Conservation (phyloP, 768 basidiomycete genomes). For the Termitomyces sp. region DNA sequence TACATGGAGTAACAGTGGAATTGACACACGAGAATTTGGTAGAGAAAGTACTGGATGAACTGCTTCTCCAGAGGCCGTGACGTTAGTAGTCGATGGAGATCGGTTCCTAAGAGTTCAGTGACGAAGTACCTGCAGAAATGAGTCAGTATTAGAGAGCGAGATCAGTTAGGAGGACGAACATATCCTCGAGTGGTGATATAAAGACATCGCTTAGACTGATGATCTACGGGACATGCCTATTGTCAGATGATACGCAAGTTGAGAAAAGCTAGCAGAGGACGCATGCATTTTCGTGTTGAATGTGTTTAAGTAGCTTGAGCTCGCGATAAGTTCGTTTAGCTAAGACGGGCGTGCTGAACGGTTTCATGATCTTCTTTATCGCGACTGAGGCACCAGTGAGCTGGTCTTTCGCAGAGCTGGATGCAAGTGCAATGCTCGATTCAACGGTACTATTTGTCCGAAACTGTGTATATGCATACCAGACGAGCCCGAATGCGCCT, state of each 20-base stretch:
- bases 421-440: not conserved
- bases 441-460: not conserved
- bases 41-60: slow-evolving; percentile 99
- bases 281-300: slow-evolving; percentile 95
- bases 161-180: slow-evolving; percentile 45
- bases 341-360: slow-evolving; percentile 97
- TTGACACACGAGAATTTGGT: slow-evolving; percentile 85
- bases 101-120: slow-evolving; percentile 96
- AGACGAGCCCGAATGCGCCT: slow-evolving; percentile 98
- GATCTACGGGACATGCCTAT: slow-evolving; percentile 49
- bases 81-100: slow-evolving; percentile 94
- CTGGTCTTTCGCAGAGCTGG: slow-evolving; percentile 91
- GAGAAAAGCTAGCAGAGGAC: not conserved
- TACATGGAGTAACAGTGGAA: not conserved
- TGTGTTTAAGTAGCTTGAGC: slow-evolving; percentile 96
- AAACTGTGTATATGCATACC: slow-evolving; percentile 42
- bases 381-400: slow-evolving; percentile 91
- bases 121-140: slow-evolving; percentile 82
- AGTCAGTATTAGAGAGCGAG: slow-evolving; percentile 3
- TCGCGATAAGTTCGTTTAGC: slow-evolving; percentile 97
- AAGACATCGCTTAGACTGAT: slow-evolving; percentile 99
- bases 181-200: slow-evolving; percentile 98
- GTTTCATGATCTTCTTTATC: slow-evolving; percentile 99
- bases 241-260: not conserved
- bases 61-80: slow-evolving; percentile 98